Evolutionary conservation across 768 basidiomycete species (phyloP).

Genomic region (Suillus tomentosus): DNA sequence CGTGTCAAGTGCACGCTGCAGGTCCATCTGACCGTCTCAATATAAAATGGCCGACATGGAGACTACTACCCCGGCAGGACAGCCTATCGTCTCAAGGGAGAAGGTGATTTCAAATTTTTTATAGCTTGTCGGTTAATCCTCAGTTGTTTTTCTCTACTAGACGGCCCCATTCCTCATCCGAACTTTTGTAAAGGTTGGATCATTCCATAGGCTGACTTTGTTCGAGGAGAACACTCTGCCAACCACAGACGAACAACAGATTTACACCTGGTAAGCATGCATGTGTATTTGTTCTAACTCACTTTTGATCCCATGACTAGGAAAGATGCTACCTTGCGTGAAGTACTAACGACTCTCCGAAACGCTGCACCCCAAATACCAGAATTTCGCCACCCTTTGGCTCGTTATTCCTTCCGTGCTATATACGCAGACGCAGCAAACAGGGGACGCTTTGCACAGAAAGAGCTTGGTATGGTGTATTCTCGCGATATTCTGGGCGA

Average conservation of each 20-base stretch:
- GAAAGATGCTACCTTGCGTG: conserved; percentile 82
- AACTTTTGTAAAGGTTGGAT: conserved; percentile 79
- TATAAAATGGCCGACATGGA: conserved; percentile 40
- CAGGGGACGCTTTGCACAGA: conserved; percentile 71
- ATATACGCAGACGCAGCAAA: conserved; percentile 75
- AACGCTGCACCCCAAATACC: conserved; percentile 64
- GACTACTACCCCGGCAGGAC: conserved; percentile 44
- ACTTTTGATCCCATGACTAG: conserved; percentile 36
- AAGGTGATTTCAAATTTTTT: conserved; percentile 40
- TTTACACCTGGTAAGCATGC: conserved; percentile 70
- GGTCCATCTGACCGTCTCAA: background rate
- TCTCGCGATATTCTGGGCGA: conserved; percentile 85
- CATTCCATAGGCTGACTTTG: conserved; percentile 69
- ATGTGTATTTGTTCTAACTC: background rate
- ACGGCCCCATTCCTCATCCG: conserved; percentile 82
- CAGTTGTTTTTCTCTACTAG: conserved; percentile 36
- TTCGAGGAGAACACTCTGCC: conserved; percentile 81
- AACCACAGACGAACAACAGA: conserved; percentile 78
- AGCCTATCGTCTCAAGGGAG: conserved; percentile 55
- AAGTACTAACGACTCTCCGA: conserved; percentile 77
- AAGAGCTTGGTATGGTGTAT: conserved; percentile 81
- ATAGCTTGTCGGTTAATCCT: background rate
- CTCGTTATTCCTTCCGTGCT: conserved; percentile 78
- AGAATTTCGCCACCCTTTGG: conserved; percentile 81
- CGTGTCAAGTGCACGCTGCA: too few species aligned